Evolutionary conservation across 805 yeast genomes (phyloP).

Genomic region (Teunomyces funiuensis): DNA sequence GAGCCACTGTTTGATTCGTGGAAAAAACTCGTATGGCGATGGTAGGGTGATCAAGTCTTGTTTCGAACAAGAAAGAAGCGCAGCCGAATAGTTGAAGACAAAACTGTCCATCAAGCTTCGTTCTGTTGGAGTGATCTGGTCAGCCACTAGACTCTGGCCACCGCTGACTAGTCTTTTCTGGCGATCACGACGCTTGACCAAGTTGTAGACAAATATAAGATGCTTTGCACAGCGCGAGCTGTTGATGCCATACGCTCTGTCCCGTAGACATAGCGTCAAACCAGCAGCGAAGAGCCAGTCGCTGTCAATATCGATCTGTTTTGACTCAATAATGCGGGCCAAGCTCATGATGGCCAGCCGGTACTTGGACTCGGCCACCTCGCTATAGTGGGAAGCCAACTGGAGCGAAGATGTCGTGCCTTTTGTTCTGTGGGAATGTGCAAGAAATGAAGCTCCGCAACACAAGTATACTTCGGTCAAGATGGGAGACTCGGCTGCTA

Average conservation of each 20-base stretch:
- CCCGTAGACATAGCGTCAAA: conserved; percentile 38
- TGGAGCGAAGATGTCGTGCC: neutral
- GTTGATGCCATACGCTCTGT: conserved; percentile 28
- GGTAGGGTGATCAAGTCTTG: conserved; percentile 31
- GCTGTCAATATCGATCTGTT: conserved; percentile 27
- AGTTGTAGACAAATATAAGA: conserved; percentile 34
- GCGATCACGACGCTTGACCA: conserved; percentile 22
- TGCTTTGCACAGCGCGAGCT: conserved; percentile 29
- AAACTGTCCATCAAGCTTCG: conserved; percentile 46
- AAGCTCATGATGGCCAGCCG: conserved; percentile 8
- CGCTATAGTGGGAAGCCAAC: conserved; percentile 15
- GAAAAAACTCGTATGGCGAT: conserved; percentile 41
- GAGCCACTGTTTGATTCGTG: conserved; percentile 26
- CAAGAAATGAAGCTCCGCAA: conserved; percentile 15
- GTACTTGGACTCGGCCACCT: conserved; percentile 11
- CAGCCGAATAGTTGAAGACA: conserved; percentile 40
- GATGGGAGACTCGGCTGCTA: conserved; percentile 58
- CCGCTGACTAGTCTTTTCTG: conserved; percentile 3
- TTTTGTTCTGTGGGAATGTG: conserved; percentile 14
- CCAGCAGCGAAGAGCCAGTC: conserved; percentile 43
- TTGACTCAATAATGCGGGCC: conserved; percentile 17
- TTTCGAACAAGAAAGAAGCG: conserved; percentile 34
- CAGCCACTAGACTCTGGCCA: conserved; percentile 9
- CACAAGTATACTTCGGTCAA: conserved; percentile 43
- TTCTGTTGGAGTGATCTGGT: conserved; percentile 20